Evolutionary conservation across 768 basidiomycete genomes (phyloP), one percentile per base, ranked within the genome.

Genomic region (Amanita pallidorosea): DNA sequence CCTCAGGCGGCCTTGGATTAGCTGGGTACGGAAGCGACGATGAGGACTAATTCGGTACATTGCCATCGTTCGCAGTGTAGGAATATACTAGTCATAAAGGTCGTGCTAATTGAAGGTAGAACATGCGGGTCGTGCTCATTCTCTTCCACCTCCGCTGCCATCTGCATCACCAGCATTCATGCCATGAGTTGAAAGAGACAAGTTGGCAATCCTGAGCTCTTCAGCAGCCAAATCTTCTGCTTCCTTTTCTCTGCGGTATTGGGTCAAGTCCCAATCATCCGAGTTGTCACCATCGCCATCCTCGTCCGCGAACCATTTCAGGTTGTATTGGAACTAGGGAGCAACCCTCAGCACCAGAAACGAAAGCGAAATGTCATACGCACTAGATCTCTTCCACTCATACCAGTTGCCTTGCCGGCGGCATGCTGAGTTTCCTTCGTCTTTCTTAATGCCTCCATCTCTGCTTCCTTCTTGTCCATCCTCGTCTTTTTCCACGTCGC

Each of bases 321-420:
- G 87, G 66, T 94, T 93, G 80, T 89, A 95, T 69, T 89, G 85
- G 78, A 96, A 95, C 86, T 91, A 45, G 15, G 20, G 17, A 31
- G 44, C 53, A 45, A n/a, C 43, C 42, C 54, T 33, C 7, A 56
- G 27, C 7, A 35, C 55, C 3, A 47, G 50, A 45, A 2, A 45
- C 35, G 27, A 52, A 34, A 53, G 47, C 47, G 49, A 33, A 47
- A 36, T 15, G 33, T 56, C 52, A 29, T 29, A 69, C 80, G 57
- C 59, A 93, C 91, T 70, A 99, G 70, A 68, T 98, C 96, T 67
- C 91, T 77, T 47, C 96, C 96, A 53, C 87, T 90, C 91, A 99
- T 92, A 43, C 96, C 96, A 31, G 69, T 76, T 62, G 71, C 83
- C 79, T 97, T 97, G 53, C 94, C 95, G 2, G 93, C 93, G 2